Conservation (phyloP, 495 filamentous ascomycete genomes). For the Hypomontagnella monticulosa region DNA sequence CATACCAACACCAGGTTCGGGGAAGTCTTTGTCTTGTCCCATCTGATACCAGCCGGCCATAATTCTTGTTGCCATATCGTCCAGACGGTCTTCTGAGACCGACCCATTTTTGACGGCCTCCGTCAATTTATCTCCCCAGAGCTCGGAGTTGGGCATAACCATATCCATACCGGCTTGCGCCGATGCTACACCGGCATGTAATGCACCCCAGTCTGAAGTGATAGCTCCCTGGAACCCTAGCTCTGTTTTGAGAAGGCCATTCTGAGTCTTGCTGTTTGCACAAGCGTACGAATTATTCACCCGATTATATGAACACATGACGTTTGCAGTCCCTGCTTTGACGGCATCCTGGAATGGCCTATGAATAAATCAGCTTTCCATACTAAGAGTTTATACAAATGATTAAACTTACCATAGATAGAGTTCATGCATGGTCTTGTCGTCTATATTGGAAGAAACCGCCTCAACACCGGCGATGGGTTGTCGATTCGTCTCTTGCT, state of each 20-base stretch:
- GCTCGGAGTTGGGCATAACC: constrained; percentile 60
- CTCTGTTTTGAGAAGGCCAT: constrained; percentile 70
- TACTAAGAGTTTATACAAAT: constrained; percentile 37
- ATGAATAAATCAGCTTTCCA: constrained; percentile 7
- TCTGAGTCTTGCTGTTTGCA: constrained; percentile 68
- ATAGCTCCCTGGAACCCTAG: constrained; percentile 69
- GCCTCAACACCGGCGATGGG: constrained; percentile 54
- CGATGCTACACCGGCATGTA: constrained; percentile 58
- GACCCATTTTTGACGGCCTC: constrained; percentile 52
- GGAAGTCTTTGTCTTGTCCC: constrained; percentile 54
- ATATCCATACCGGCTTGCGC: constrained; percentile 62
- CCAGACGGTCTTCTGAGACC: constrained; percentile 51
- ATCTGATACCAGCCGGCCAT: constrained; percentile 58
- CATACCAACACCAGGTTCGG: constrained; percentile 48
- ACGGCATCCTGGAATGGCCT: constrained; percentile 72
- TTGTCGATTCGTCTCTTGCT: constrained; percentile 71
- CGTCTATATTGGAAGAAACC: constrained; percentile 69
- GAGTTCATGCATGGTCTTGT: constrained; percentile 73
- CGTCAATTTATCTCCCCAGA: constrained; percentile 42
- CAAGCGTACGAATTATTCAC: constrained; percentile 72
- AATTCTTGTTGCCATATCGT: constrained; percentile 55
- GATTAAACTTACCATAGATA: constrained; percentile 68
- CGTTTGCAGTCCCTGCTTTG: constrained; percentile 64
- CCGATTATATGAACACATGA: constrained; percentile 78
- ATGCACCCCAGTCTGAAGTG: constrained; percentile 64